phyloP scores from a whole-genome alignment of 1,284 basidiomycete genomes.

The Tilletia setariae region DNA sequence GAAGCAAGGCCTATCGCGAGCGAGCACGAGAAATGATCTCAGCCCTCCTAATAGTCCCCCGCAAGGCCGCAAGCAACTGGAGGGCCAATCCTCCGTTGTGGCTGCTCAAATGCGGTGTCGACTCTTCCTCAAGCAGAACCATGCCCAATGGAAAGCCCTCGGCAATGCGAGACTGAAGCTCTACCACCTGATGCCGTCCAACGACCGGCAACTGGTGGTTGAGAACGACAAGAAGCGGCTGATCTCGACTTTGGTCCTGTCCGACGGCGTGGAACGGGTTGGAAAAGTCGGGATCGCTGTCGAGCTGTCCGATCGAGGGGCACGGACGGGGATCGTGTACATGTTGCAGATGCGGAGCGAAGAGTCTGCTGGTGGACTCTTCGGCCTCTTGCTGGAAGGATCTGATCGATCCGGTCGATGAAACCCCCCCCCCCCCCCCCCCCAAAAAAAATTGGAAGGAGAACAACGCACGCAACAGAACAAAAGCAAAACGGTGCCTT shows the following conservation, averaged over 20 bases:
- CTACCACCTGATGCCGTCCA: slow-evolving; percentile 62
- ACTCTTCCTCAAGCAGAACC: slow-evolving; percentile 89
- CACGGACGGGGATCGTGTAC: slow-evolving; percentile 91
- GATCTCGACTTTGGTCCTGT: slow-evolving; percentile 93
- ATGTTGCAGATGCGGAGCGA: slow-evolving; percentile 82
- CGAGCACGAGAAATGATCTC: slow-evolving; percentile 8
- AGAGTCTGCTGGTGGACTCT: slow-evolving; percentile 75
- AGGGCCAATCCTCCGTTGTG: slow-evolving; percentile 54
- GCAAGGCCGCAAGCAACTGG: not conserved
- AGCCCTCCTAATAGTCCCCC: slow-evolving; percentile 8
- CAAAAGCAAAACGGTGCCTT: too few relatives aligned
- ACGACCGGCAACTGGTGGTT: slow-evolving; percentile 92
- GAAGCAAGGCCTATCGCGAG: slow-evolving; percentile 30
- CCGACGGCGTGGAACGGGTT: slow-evolving; percentile 93
- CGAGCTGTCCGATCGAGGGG: slow-evolving; percentile 83
- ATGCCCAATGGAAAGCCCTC: slow-evolving; percentile 93
- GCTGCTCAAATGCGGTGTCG: slow-evolving; percentile 98
- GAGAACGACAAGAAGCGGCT: slow-evolving; percentile 71
- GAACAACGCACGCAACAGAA: not conserved
- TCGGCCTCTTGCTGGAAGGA: slow-evolving; percentile 79
- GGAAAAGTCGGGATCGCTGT: slow-evolving; percentile 96
- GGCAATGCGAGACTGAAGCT: slow-evolving; percentile 83
- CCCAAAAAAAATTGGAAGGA: too few relatives aligned
- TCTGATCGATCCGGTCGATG: slow-evolving; percentile 64
- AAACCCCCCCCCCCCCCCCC: too few relatives aligned